These are phyloP conservation scores for Aureobasidium sp. DNA, from an alignment of 2,329 filamentous ascomycete genomes.

Conservation along the genomic window DNA sequence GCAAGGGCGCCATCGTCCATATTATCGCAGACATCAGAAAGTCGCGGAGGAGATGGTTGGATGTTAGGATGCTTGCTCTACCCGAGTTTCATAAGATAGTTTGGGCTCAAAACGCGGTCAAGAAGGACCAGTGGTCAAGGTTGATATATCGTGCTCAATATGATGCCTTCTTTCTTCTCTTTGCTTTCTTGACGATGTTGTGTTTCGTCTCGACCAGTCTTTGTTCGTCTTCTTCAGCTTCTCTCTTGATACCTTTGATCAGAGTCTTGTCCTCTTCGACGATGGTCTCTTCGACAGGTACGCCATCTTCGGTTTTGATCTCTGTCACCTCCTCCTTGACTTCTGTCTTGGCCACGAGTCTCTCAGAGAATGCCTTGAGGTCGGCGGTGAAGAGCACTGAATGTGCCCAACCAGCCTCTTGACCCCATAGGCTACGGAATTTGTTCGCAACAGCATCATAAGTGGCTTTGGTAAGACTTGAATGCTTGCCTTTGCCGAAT, in stretches of 20 bases:
- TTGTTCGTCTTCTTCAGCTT: constrained; percentile 34
- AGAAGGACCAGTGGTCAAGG: background rate
- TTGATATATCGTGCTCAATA: constrained; percentile 14
- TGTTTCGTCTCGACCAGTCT: constrained; percentile 34
- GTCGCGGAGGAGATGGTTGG: background rate
- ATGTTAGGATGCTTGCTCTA: background rate
- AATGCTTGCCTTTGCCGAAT: constrained; percentile 75
- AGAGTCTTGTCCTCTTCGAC: constrained; percentile 28
- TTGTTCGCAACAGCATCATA: constrained; percentile 88
- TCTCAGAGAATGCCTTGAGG: constrained; percentile 73
- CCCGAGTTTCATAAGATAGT: background rate
- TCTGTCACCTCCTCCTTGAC: constrained; percentile 39
- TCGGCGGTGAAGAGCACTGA: constrained; percentile 95
- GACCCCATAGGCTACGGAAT: constrained; percentile 83
- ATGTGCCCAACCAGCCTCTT: constrained; percentile 95
- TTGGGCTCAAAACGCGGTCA: no score
- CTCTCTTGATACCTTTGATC: constrained; percentile 36
- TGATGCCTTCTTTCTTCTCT: constrained; percentile 27
- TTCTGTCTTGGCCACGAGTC: constrained; percentile 44
- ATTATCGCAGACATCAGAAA: background rate
- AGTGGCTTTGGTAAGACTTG: constrained; percentile 78
- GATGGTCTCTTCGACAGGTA: constrained; percentile 23
- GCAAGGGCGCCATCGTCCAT: background rate
- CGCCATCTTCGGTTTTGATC: constrained; percentile 30
- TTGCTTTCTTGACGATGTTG: constrained; percentile 30